These are phyloP conservation scores for Adiantum capillusveneris DNA, from an alignment of 75 land plant species.

Conservation along the genomic window DNA sequence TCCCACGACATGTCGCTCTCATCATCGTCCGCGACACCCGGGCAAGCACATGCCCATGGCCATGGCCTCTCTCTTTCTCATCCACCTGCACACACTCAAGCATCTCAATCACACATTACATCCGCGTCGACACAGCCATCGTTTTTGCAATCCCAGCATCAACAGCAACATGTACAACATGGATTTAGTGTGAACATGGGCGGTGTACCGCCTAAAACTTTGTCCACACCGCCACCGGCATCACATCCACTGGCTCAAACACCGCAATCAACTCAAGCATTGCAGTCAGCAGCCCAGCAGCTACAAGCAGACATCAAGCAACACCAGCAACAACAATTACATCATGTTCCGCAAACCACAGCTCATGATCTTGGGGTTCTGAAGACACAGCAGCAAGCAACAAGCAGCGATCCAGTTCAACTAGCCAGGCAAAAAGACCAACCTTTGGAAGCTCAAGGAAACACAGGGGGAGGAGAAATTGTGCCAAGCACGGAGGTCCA, in stretches of 20 bases:
- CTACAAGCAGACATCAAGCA: slow-evolving; percentile 25
- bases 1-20: slow-evolving; percentile 22
- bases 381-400: slow-evolving; percentile 11
- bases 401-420: slow-evolving; percentile 2
- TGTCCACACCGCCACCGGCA: slow-evolving; percentile 24
- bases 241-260: not conserved
- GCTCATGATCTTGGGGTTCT: slow-evolving; percentile 6
- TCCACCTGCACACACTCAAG: slow-evolving; percentile 8
- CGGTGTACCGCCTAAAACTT: slow-evolving; percentile 40
- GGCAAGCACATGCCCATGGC: not conserved
- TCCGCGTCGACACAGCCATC: not conserved
- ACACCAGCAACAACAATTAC: slow-evolving; percentile 3
- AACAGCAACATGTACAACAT: not conserved
- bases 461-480: slow-evolving; percentile 1
- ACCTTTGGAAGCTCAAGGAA: slow-evolving; percentile 11
- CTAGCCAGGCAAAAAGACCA: not conserved
- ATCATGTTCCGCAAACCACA: not conserved
- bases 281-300: not conserved
- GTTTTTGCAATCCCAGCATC: slow-evolving; percentile 13
- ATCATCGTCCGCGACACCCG: slow-evolving; percentile 15
- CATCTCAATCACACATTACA: not conserved
- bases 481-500: no score
- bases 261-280: no score
- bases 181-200: slow-evolving; percentile 6
- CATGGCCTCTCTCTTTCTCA: no score